Conservation (phyloP, 1,139 yeast genomes). For the Scheffersomyces illinoinensis region DNA sequence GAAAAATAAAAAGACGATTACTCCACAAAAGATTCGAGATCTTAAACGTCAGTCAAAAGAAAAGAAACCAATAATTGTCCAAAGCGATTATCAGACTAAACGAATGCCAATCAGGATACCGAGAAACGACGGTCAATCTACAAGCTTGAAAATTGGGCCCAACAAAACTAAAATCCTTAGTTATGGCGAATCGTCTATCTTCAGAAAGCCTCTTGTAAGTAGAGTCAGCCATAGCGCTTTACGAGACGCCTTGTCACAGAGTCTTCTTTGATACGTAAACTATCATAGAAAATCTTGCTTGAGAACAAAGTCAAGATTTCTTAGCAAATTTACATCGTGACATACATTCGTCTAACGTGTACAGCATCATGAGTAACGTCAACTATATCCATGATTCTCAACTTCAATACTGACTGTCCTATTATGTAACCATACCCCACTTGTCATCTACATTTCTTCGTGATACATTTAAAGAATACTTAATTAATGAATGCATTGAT, state of each 20-base stretch:
- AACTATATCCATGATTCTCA: neutral
- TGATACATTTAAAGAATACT: neutral
- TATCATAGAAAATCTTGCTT: too few relatives aligned
- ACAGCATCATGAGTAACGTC: neutral
- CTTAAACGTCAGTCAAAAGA: constrained; percentile 12
- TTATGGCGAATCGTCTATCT: constrained; percentile 44
- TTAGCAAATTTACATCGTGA: neutral
- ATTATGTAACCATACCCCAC: neutral
- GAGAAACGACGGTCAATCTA: constrained; percentile 36
- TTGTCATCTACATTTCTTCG: neutral
- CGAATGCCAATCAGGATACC: constrained; percentile 26
- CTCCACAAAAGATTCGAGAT: constrained; percentile 20
- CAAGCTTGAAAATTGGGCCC: constrained; percentile 49
- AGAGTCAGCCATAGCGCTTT: constrained; percentile 33
- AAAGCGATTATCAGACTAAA: constrained; percentile 20
- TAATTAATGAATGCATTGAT: constrained; percentile 1
- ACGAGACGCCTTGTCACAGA: constrained; percentile 31
- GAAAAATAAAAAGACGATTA: constrained; percentile 7
- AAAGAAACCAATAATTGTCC: constrained; percentile 12
- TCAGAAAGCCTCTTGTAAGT: constrained; percentile 40
- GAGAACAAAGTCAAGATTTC: neutral
- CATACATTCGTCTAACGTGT: too few relatives aligned
- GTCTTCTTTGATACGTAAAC: constrained; percentile 1
- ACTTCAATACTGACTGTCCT: neutral
- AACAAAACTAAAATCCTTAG: constrained; percentile 43